Conservation (phyloP, 768 basidiomycete species). For the Mycena indigotica region DNA sequence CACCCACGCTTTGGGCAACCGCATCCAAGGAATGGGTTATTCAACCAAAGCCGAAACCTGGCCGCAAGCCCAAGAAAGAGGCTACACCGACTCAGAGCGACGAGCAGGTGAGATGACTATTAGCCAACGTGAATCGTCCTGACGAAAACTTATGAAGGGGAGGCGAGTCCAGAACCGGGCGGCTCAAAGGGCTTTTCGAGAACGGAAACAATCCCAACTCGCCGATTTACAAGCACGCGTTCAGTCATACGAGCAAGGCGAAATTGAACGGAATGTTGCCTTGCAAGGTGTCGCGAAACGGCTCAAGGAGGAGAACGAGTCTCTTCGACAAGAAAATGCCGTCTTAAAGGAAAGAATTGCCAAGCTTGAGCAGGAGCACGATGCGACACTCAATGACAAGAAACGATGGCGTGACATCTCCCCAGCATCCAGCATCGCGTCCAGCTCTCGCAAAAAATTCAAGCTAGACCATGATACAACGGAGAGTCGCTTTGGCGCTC, state of each 20-base stretch:
- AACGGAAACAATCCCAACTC: conserved; percentile 86
- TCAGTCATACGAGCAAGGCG: conserved; percentile 86
- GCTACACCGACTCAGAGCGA: conserved; percentile 39
- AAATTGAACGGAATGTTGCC: conserved; percentile 83
- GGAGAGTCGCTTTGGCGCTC: conserved; percentile 37
- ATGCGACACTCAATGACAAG: conserved; percentile 40
- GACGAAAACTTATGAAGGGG: conserved; percentile 52
- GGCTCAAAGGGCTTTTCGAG: conserved; percentile 87
- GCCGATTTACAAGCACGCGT: conserved; percentile 85
- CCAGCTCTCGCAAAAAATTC: conserved; percentile 22
- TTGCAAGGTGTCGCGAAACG: conserved; percentile 81
- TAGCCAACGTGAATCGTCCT: not conserved
- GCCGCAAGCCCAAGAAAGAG: conserved; percentile 85
- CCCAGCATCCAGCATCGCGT: conserved; percentile 30
- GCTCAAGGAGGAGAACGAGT: conserved; percentile 85
- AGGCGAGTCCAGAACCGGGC: conserved; percentile 82
- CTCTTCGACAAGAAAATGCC: conserved; percentile 67
- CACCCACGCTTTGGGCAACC: conserved; percentile 31
- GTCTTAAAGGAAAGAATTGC: conserved; percentile 55
- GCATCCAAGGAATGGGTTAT: conserved; percentile 92
- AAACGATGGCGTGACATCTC: conserved; percentile 65
- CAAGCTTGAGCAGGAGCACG: conserved; percentile 42
- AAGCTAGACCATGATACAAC: conserved; percentile 32
- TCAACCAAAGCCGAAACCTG: conserved; percentile 83
- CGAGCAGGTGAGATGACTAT: conserved; percentile 47